phyloP scores from a whole-genome alignment of 108 stramenopile genomes.

The Asterionellopsis glacialis region DNA sequence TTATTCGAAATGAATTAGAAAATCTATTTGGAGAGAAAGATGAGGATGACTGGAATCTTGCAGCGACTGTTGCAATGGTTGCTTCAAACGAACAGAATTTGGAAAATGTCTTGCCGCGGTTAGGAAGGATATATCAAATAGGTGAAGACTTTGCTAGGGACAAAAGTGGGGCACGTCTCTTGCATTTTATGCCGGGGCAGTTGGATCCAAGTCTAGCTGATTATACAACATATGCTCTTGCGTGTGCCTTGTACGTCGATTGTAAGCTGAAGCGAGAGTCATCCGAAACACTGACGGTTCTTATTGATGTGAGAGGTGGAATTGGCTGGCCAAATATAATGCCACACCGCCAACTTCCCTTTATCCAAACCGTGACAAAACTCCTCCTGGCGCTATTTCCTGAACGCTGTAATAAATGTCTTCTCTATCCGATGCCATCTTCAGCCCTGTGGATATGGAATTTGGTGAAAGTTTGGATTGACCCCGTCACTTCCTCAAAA shows the following conservation, averaged over 20 bases:
- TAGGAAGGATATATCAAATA: constrained; percentile 24
- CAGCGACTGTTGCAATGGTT: constrained; percentile 20
- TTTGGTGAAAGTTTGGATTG: constrained; percentile 47
- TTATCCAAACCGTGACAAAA: constrained; percentile 39
- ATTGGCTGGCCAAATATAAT: constrained; percentile 68
- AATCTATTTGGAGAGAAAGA: constrained; percentile 5
- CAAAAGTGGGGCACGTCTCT: constrained; percentile 40
- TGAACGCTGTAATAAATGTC: constrained; percentile 49
- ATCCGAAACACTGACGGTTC: constrained; percentile 42
- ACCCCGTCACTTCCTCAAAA: constrained; percentile 49
- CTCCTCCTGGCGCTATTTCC: constrained; percentile 57
- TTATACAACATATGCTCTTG: constrained; percentile 56
- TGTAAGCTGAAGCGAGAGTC: constrained; percentile 35
- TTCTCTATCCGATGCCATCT: constrained; percentile 64
- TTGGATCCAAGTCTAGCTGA: constrained; percentile 50
- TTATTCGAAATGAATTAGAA: constrained; percentile 1
- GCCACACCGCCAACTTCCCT: constrained; percentile 49
- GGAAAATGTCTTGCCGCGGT: background rate
- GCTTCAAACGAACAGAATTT: constrained; percentile 11
- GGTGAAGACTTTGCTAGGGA: background rate
- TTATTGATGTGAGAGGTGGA: constrained; percentile 69
- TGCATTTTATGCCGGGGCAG: constrained; percentile 58
- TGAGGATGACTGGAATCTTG: constrained; percentile 31
- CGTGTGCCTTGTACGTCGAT: constrained; percentile 65
- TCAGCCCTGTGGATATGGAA: constrained; percentile 34